Evolutionary conservation across 164 flowering plant species (phyloP).

Genomic region (Umbellularia californica): DNA sequence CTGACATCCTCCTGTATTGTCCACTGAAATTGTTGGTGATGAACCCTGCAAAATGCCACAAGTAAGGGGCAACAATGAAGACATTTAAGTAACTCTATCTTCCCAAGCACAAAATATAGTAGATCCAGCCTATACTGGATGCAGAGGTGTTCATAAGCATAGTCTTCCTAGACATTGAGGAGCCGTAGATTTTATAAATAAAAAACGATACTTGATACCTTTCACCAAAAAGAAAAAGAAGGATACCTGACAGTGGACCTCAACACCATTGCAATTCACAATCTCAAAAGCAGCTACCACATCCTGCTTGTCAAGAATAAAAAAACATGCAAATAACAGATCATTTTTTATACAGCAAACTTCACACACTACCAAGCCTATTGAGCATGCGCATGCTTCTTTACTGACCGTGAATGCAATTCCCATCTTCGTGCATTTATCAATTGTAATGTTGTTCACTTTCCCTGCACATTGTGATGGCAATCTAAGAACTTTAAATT

Average conservation of each 20-base stretch:
- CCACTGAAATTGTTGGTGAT: conserved; percentile 94
- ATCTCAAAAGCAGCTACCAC: conserved; percentile 98
- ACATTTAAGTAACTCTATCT: neutral
- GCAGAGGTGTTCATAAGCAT: neutral
- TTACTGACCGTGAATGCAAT: conserved; percentile 72
- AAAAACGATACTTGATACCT: no score
- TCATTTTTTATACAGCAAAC: neutral
- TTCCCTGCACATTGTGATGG: conserved; percentile 56
- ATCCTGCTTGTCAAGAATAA: conserved; percentile 47
- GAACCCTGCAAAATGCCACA: conserved; percentile 52
- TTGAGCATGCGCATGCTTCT: neutral
- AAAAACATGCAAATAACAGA: neutral
- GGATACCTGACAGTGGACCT: conserved; percentile 94
- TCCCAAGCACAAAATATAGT: neutral
- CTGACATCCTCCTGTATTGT: conserved; percentile 89
- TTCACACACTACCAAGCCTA: neutral
- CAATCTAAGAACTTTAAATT: neutral
- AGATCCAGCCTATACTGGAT: neutral
- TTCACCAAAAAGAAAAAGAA: neutral
- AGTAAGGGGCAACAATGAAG: neutral
- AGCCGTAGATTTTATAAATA: no score
- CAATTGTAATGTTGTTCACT: conserved; percentile 92
- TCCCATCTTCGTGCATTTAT: conserved; percentile 93
- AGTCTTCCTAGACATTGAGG: no score
- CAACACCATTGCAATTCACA: conserved; percentile 88